These are phyloP conservation scores for Microcyclosporella mali DNA, from an alignment of 2,329 filamentous ascomycete species.

Conservation along the genomic window DNA sequence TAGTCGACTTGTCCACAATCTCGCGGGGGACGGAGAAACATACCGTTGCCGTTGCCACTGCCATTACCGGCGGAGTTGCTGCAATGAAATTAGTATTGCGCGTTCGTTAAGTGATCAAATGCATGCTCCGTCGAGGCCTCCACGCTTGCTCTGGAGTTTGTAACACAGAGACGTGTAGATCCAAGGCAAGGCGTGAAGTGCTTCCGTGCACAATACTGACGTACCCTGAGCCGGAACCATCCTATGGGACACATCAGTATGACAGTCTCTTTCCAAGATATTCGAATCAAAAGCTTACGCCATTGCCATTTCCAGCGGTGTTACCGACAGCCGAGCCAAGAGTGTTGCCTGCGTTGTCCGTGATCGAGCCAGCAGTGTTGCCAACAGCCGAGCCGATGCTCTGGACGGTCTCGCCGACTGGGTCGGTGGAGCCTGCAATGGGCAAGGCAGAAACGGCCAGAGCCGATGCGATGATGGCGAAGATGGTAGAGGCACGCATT, in stretches of 20 bases:
- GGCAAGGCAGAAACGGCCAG: conserved; percentile 3
- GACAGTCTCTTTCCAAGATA: no score
- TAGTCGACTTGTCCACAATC: neutral
- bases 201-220: neutral
- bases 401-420: neutral
- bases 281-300: neutral
- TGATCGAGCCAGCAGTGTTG: conserved; percentile 1
- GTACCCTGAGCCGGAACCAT: no score
- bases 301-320: conserved; percentile 2
- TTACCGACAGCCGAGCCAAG: conserved; percentile 2
- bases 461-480: conserved; percentile 8
- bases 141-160: no score
- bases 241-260: no score
- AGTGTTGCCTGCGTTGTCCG: neutral
- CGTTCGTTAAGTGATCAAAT: no score
- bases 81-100: neutral
- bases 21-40: neutral
- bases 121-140: no score
- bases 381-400: conserved; percentile 1
- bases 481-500: conserved; percentile 12
- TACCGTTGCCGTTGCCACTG: conserved; percentile 1
- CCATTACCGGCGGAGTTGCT: conserved; percentile 1
- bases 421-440: neutral
- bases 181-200: no score
- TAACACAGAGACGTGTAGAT: no score